phyloP scores from a whole-genome alignment of 768 basidiomycete genomes.

The Agaricus subrufescens region DNA sequence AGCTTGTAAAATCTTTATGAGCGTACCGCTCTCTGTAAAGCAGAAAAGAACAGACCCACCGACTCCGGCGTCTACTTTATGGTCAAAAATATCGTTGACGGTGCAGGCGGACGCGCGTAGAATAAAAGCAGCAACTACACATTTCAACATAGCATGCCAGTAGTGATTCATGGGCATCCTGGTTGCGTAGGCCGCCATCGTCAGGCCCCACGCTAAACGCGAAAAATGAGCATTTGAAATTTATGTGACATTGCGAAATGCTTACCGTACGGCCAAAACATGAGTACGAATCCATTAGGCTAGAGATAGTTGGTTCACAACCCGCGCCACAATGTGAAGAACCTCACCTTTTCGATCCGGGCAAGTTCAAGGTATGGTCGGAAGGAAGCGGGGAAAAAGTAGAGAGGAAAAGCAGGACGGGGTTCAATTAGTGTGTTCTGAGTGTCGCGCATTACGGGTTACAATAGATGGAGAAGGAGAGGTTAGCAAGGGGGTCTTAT shows the following conservation, averaged over 20 bases:
- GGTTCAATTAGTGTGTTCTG: no score
- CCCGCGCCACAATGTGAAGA: neutral
- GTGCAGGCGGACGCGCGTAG: conserved; percentile 48
- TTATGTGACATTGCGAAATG: neutral
- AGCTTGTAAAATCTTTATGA: conserved; percentile 24
- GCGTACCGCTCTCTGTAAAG: neutral
- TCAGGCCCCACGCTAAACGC: conserved; percentile 42
- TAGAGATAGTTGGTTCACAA: conserved; percentile 13
- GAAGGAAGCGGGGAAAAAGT: conserved; percentile 22
- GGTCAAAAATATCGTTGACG: conserved; percentile 53
- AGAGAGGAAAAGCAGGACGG: conserved; percentile 26
- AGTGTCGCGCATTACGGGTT: no score
- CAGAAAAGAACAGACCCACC: conserved; percentile 26
- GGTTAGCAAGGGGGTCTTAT: no score
- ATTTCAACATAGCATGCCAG: conserved; percentile 24
- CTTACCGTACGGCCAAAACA: conserved; percentile 52
- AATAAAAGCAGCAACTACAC: conserved; percentile 33
- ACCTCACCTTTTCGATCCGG: conserved; percentile 40
- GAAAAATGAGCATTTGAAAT: neutral
- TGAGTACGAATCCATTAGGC: conserved; percentile 46
- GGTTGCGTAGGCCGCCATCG: conserved; percentile 40
- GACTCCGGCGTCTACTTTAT: conserved; percentile 46
- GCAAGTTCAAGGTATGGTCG: conserved; percentile 46
- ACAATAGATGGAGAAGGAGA: no score
- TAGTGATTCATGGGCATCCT: conserved; percentile 28